These are phyloP conservation scores for Globomyces sp. DNA, from an alignment of 371 early-diverging fungal species.

Conservation along the genomic window DNA sequence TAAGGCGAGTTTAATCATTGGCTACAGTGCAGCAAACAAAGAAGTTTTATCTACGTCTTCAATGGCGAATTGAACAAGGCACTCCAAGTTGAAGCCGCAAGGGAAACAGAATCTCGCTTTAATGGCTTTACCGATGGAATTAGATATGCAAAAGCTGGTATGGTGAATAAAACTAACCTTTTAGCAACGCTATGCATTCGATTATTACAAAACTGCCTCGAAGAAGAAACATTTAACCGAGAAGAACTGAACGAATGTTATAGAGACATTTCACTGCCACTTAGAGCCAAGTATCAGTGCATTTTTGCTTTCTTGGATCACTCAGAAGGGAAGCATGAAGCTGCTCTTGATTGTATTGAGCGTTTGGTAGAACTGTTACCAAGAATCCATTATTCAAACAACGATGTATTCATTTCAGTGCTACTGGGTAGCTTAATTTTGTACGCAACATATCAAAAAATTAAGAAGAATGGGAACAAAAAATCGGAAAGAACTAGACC, in stretches of 20 bases:
- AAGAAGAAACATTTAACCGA: no score
- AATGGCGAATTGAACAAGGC: conserved; percentile 8
- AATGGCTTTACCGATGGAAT: conserved; percentile 9
- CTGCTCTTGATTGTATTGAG: conserved; percentile 8
- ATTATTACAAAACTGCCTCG: no score
- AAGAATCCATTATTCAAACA: conserved; percentile 8
- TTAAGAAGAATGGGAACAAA: not conserved
- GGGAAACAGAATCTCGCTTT: conserved; percentile 4
- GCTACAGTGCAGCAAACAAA: conserved; percentile 13
- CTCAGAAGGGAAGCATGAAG: not conserved
- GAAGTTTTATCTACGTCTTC: conserved; percentile 9
- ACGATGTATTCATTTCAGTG: not conserved
- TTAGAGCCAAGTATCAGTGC: conserved; percentile 10
- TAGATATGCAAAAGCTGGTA: conserved; percentile 7
- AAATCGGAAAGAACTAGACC: no score
- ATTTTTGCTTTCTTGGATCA: conserved; percentile 15
- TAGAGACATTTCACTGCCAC: conserved; percentile 2
- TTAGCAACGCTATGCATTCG: not conserved
- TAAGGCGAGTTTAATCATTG: conserved; percentile 15
- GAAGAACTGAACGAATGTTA: not conserved
- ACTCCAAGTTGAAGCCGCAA: not conserved
- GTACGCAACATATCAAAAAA: not conserved
- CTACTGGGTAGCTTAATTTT: not conserved
- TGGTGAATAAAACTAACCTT: not conserved
- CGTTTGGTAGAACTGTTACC: not conserved